Evolutionary conservation across 306 rosid species (phyloP).

Genomic region (Rubus parviflorus): DNA sequence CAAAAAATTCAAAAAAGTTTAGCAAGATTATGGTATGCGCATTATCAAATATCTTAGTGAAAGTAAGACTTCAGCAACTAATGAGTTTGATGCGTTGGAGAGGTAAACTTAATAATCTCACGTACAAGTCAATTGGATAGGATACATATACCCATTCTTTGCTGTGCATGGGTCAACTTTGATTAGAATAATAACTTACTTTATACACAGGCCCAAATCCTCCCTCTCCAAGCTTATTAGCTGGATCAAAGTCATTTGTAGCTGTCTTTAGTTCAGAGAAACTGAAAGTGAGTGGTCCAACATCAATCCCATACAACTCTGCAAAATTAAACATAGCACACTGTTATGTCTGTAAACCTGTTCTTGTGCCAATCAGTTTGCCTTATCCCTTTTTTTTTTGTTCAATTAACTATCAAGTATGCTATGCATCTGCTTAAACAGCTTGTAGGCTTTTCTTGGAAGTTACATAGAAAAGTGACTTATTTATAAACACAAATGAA

Average conservation of each 20-base stretch:
- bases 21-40: background rate
- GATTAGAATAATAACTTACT: slow-evolving; percentile 37
- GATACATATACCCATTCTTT: slow-evolving; percentile 22
- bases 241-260: slow-evolving; percentile 18
- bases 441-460: too few species aligned
- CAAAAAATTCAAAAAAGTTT: background rate
- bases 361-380: background rate
- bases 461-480: background rate
- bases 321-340: slow-evolving; percentile 32
- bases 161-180: background rate
- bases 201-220: slow-evolving; percentile 85
- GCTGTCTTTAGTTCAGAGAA: slow-evolving; percentile 46
- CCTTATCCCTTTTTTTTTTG: too few species aligned
- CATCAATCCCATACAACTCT: slow-evolving; percentile 67
- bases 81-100: background rate
- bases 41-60: background rate
- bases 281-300: slow-evolving; percentile 62
- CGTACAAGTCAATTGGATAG: background rate
- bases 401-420: too few species aligned
- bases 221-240: slow-evolving; percentile 53
- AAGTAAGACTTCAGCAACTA: background rate
- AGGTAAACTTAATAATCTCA: background rate
- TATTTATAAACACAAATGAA: too few species aligned
- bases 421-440: background rate
- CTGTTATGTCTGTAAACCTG: background rate